Evolutionary conservation across 1,139 yeast genomes (phyloP), one percentile per base, ranked within the genome.

Genomic region (Candida tetrigidarum): DNA sequence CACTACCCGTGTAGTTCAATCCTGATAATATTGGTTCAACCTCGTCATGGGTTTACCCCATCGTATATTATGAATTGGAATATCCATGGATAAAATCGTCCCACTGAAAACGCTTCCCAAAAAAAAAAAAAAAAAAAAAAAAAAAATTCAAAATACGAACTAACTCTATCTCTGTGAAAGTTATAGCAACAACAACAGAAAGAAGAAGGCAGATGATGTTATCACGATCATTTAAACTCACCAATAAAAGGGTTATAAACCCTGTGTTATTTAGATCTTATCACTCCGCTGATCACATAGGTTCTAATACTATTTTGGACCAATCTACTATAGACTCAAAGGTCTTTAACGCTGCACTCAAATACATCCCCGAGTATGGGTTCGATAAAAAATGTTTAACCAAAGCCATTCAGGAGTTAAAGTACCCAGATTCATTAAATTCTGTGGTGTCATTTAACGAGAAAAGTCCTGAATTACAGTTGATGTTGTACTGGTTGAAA

Each of bases 281-380:
- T 55, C 77, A 74, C 51, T 69, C 78, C 0, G 51, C 54, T 6
- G 67, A 67, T 48, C 78, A 73, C 48, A 63, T 70, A 3, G 49
- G 59, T 2, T 60, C 76, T 26, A 69, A 71, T 47, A 34, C 51
- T 19, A 69, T 72, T 37, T 55, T 71, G 22, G 61, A 69, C 49
- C 48, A 57, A 8, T 16, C 34, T 2, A 53, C 58, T 26, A 58
- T 71, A 11, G 78, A 72, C 46, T 59, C 71, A 15, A 58, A 60
- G 36, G 62, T 74, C 19, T 59, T 74, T 41, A 52, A 62, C 37
- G 65, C 65, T 48, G 67, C 80, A 0, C 48, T 73, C n/a, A 66
- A 64, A 27, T 71, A 71, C 50, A 87, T 92, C 22, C 96, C 96
- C 1, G 56, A 64, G 42, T 71, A 66, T 46, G 98, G 98, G 2